A percentile compares a stretch with the other conserved stretches of the same genome.
phyloP scores from a whole-genome alignment of 257 asterid genomes.

The Voacanga thouarsii region DNA sequence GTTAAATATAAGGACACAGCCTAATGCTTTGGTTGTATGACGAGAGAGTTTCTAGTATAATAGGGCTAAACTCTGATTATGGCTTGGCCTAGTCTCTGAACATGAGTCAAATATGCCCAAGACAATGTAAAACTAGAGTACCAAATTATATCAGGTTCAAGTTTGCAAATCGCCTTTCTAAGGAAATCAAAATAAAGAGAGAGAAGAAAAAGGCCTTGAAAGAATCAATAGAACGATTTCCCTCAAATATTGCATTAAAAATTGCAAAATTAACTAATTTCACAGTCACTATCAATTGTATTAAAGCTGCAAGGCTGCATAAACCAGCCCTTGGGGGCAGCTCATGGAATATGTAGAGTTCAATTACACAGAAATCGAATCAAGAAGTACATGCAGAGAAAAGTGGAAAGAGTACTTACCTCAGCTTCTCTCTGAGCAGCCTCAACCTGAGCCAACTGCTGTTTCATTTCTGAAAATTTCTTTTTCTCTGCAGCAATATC shows the following conservation, averaged over 20 bases:
- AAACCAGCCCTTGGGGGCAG: background rate
- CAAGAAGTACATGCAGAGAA: slow-evolving; percentile 3
- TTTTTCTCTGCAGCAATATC: slow-evolving; percentile 66
- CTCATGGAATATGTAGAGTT: background rate
- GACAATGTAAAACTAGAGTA: background rate
- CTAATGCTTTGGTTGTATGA: background rate
- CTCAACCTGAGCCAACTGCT: slow-evolving; percentile 60
- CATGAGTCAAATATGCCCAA: background rate
- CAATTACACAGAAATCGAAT: background rate
- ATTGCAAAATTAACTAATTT: background rate
- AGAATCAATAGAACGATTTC: background rate
- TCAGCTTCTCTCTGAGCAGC: slow-evolving; percentile 66
- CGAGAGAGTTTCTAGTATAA: background rate
- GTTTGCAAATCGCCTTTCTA: background rate
- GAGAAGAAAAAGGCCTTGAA: background rate
- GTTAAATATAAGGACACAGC: background rate
- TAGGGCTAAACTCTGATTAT: background rate
- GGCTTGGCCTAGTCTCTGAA: background rate
- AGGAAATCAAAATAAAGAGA: background rate
- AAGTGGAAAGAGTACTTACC: slow-evolving; percentile 39
- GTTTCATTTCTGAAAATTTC: slow-evolving; percentile 53
- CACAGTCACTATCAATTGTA: background rate
- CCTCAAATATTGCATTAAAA: background rate
- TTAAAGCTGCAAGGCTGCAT: background rate
- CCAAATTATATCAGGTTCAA: background rate